Base-by-base conservation (phyloP, 495 filamentous ascomycete species). In the Rostrohypoxylon terebratum region DNA sequence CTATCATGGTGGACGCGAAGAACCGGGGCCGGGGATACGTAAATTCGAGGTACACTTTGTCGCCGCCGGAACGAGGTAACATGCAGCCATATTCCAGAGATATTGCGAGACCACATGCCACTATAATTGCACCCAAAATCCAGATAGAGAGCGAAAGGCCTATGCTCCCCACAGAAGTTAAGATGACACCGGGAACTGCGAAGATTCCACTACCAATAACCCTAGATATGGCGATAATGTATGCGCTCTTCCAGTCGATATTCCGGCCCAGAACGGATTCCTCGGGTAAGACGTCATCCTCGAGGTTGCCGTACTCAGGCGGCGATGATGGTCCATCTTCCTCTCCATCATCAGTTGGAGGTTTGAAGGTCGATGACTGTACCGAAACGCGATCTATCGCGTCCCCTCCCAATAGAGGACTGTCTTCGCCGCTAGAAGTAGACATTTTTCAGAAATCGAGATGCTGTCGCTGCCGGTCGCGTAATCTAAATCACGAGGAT, bases 121-220 rank as follows among this genome's bases (percentile, higher is more conserved):
- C 83, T 5, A 92, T 81, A 8, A 89, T 60, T 0, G 89, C 87
- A 3, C 90, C 91, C 0, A 86, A 80, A 2, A 90, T 61, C 91
- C 91, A 94, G 20, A 93, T 69, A 18, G 86, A 67, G 3, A 93
- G 71, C 0, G 88, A 85, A 16, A 92, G 77, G 1, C 91, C 92
- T 4, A 92, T 81, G 68, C 91, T 93, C 0, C 91, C 91, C 10
- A 88, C 85, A 0, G 88, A 88, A 25, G 85, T 83, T n/a, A 89
- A 80, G 62, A 94, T 91, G 10, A 86, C 83, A 10, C 90, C 90
- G 0, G 91, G 91, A 0, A 90, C 92, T 2, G 91, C 90, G 75
- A 93, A 94, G 66, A 94, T 91, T 33, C 91, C 91, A 72, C 85
- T 88, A 0, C 92, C 92, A 60, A 94, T 90, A 1, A 94, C 90